phyloP scores from a whole-genome alignment of 139 green algal species.

The Monoraphidium neglectum region DNA sequence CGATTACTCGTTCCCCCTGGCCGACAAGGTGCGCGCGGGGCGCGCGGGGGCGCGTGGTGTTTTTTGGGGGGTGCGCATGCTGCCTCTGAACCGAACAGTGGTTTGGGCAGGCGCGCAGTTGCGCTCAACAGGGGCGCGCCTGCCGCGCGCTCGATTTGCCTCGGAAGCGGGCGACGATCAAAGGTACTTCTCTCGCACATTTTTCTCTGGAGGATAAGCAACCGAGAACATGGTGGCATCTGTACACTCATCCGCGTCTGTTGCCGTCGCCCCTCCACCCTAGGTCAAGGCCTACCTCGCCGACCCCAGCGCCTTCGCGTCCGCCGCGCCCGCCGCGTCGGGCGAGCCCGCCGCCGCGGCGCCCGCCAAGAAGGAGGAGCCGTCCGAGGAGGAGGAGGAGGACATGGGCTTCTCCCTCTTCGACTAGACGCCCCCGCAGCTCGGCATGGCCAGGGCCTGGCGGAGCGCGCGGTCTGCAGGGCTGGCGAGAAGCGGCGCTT shows the following conservation, averaged over 20 bases:
- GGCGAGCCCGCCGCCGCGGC: slow-evolving; percentile 31
- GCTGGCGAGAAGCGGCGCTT: too few relatives aligned
- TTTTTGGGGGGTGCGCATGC: not conserved
- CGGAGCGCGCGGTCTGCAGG: too few relatives aligned
- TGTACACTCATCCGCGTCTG: not conserved
- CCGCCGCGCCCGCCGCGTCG: slow-evolving; percentile 47
- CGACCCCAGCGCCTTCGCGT: slow-evolving; percentile 79
- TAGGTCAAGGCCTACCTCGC: slow-evolving; percentile 94
- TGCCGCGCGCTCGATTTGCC: not conserved
- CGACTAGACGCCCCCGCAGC: slow-evolving; percentile 41
- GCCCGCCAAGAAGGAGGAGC: slow-evolving; percentile 42
- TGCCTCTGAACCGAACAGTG: not conserved
- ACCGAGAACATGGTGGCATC: not conserved
- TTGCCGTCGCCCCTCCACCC: not conserved
- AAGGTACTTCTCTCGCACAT: not conserved
- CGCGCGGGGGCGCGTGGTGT: not conserved
- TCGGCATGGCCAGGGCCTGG: too few relatives aligned
- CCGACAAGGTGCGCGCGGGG: slow-evolving; percentile 72
- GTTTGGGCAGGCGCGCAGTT: not conserved
- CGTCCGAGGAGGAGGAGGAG: slow-evolving; percentile 79
- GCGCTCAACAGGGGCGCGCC: not conserved
- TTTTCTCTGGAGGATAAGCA: not conserved
- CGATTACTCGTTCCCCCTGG: slow-evolving; percentile 95
- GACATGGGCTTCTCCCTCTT: slow-evolving; percentile 88
- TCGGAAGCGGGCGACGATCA: not conserved